phyloP scores from a whole-genome alignment of 257 asterid species.

The Solanum arcanum region DNA sequence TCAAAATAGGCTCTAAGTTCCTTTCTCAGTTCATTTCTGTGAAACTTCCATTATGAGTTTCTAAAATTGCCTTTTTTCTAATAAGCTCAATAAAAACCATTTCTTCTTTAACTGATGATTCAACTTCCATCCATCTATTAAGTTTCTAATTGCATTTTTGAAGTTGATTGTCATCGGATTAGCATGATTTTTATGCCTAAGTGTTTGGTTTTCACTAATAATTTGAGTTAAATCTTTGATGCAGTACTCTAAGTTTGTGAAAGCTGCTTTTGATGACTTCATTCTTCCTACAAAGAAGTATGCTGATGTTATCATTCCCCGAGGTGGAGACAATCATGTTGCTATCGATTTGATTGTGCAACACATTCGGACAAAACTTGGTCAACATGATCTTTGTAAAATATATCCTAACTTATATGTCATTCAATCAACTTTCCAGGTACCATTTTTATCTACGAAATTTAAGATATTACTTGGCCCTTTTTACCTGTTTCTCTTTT shows the following conservation, averaged over 20 bases:
- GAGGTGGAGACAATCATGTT: conserved; percentile 99
- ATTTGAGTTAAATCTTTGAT: conserved; percentile 8
- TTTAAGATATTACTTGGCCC: not conserved
- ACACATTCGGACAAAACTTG: conserved; percentile 94
- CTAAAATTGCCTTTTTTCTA: not conserved
- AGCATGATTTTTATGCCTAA: not conserved
- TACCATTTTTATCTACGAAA: conserved; percentile 10
- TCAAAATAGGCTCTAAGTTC: not conserved
- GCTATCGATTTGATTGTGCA: conserved; percentile 98
- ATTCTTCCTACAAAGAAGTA: conserved; percentile 95
- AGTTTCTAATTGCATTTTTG: not conserved
- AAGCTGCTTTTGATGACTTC: conserved; percentile 99
- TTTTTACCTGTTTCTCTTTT: not conserved
- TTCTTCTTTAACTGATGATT: not conserved
- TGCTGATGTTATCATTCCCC: conserved; percentile 97
- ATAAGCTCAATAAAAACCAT: not conserved
- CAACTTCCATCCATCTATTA: not conserved
- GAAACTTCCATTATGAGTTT: not conserved
- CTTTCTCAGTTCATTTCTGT: not conserved
- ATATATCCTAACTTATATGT: conserved; percentile 86
- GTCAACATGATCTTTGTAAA: conserved; percentile 99
- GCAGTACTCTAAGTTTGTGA: conserved; percentile 97
- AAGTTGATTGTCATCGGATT: not conserved
- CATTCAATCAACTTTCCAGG: conserved; percentile 98
- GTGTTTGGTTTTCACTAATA: conserved; percentile 2